Percentiles rank a stretch among this genome's conserved stretches.
These are phyloP conservation scores for Eragrostis tef DNA, from an alignment of 202 grass and related monocot genomes.

Conservation along the genomic window DNA sequence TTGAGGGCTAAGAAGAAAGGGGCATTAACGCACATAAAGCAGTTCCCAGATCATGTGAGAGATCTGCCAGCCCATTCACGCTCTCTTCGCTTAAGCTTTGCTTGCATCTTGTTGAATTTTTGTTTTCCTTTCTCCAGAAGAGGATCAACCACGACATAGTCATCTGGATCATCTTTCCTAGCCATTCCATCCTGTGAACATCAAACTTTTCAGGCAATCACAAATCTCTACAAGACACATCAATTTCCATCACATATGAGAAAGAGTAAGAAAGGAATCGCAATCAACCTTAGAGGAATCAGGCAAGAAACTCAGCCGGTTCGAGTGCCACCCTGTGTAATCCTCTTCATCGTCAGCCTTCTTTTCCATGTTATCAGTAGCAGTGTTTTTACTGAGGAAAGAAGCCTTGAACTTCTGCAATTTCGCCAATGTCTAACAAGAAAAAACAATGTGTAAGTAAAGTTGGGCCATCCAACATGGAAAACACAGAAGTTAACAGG, in stretches of 20 bases:
- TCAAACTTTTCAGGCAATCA: constrained; percentile 15
- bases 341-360: constrained; percentile 56
- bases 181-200: constrained; percentile 71
- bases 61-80: constrained; percentile 98
- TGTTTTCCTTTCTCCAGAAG: constrained; percentile 95
- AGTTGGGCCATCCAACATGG: constrained; percentile 4
- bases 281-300: constrained; percentile 71
- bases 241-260: background rate
- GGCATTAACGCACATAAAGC: constrained; percentile 28
- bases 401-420: constrained; percentile 76
- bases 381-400: constrained; percentile 55
- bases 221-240: background rate
- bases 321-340: constrained; percentile 70
- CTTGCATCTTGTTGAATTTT: constrained; percentile 96
- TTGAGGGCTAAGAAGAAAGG: background rate
- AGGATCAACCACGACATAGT: constrained; percentile 91
- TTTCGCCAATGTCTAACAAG: constrained; percentile 71
- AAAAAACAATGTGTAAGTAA: constrained; percentile 41
- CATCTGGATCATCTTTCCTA: constrained; percentile 87
- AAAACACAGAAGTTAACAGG: constrained; percentile 22
- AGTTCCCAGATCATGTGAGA: constrained; percentile 65
- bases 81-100: constrained; percentile 77
- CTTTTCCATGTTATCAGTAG: constrained; percentile 44
- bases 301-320: constrained; percentile 59
- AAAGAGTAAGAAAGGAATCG: background rate